These are phyloP conservation scores for Zychaea mexicana DNA, from an alignment of 371 early-diverging fungal species.

Conservation along the genomic window DNA sequence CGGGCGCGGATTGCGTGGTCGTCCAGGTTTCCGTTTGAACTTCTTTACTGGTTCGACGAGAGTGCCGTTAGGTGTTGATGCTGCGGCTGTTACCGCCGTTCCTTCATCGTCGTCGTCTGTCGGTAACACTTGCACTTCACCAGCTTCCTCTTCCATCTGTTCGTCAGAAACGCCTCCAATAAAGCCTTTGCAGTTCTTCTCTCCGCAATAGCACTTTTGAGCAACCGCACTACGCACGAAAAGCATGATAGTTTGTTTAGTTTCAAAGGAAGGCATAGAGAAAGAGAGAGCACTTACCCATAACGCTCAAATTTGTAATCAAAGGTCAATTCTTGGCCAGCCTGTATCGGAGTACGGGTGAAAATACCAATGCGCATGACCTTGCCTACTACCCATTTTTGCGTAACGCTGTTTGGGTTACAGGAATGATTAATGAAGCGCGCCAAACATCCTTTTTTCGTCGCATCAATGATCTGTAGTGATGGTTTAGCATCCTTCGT, in stretches of 20 bases:
- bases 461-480: conserved; percentile 93
- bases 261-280: neutral
- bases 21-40: conserved; percentile 36
- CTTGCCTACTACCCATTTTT: conserved; percentile 87
- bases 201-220: conserved; percentile 93
- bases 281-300: conserved; percentile 32
- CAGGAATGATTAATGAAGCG: conserved; percentile 96
- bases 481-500: too few relatives aligned
- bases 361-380: conserved; percentile 85
- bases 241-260: neutral
- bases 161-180: conserved; percentile 79
- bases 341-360: conserved; percentile 64
- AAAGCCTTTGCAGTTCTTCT: conserved; percentile 84
- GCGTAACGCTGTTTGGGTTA: conserved; percentile 86
- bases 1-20: conserved; percentile 37
- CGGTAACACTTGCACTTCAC: conserved; percentile 5
- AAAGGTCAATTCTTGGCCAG: conserved; percentile 90
- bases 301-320: conserved; percentile 92
- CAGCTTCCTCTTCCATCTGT: conserved; percentile 33
- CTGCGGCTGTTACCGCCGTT: conserved; percentile 27
- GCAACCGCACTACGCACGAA: conserved; percentile 48
- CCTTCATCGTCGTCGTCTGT: conserved; percentile 30
- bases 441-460: conserved; percentile 87
- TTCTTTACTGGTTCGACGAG: conserved; percentile 13
- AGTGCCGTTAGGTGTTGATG: neutral